Percentiles rank a stretch among this genome's conserved stretches.
These are phyloP conservation scores for Podospora anserina DNA, from an alignment of 495 filamentous ascomycete species.

Conservation along the genomic window DNA sequence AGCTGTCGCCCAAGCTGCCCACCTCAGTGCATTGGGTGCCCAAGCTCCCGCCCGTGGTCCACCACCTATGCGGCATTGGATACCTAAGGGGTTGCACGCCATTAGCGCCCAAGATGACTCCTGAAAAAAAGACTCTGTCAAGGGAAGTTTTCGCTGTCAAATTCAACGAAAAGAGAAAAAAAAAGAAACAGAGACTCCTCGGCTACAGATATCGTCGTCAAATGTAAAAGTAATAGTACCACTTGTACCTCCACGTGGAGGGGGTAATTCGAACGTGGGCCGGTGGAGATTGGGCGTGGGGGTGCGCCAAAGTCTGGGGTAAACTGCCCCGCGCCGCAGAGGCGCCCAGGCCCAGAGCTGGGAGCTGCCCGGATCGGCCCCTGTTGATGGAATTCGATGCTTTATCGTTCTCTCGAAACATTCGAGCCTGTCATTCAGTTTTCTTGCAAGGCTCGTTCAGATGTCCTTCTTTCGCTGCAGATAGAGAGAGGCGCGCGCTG, in stretches of 20 bases:
- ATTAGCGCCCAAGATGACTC: background rate
- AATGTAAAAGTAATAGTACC: constrained; percentile 3
- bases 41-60: background rate
- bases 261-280: constrained; percentile 12
- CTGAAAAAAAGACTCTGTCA: too few relatives aligned
- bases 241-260: constrained; percentile 17
- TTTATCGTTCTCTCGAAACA: background rate
- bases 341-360: background rate
- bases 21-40: background rate
- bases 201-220: background rate
- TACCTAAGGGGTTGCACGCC: background rate
- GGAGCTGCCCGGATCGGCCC: background rate
- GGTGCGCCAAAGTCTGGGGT: constrained; percentile 18
- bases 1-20: constrained; percentile 24
- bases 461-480: constrained; percentile 8
- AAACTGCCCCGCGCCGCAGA: constrained; percentile 13
- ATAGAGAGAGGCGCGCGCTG: constrained; percentile 15
- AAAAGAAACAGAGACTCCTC: background rate
- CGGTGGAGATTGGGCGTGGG: constrained; percentile 29
- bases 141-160: too few relatives aligned
- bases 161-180: background rate
- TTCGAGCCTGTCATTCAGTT: background rate
- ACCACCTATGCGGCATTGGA: background rate
- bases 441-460: background rate
- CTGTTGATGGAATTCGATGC: background rate